Evolutionary conservation across 208 protist species (phyloP).

Genomic region (Dictyostelium gargantuum): DNA sequence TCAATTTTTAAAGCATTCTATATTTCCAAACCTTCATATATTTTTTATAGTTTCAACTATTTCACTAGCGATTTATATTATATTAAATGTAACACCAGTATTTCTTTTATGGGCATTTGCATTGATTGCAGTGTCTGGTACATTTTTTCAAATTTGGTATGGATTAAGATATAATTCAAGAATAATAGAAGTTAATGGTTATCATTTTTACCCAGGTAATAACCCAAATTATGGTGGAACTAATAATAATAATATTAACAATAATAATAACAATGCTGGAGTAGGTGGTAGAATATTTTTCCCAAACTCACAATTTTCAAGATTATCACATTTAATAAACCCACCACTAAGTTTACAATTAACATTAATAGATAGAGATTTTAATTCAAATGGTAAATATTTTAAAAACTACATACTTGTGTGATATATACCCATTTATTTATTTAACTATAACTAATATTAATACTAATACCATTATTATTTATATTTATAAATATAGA

Average conservation of each 20-base stretch:
- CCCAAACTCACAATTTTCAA: background rate
- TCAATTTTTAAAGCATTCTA: background rate
- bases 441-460: background rate
- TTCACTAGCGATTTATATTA: background rate
- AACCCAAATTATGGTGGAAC: background rate
- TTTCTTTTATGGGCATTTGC: background rate
- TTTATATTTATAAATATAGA: background rate
- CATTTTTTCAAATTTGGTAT: conserved; percentile 9
- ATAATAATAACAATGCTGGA: background rate
- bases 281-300: background rate
- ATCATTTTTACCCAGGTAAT: background rate
- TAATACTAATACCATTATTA: no score
- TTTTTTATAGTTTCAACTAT: background rate
- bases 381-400: conserved; percentile 56
- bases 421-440: no score
- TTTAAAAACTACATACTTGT: background rate
- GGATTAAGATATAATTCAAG: background rate
- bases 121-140: background rate
- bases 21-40: background rate
- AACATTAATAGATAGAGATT: conserved; percentile 63
- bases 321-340: conserved; percentile 39
- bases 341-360: conserved; percentile 54
- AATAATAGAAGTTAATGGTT: conserved; percentile 10
- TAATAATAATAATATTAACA: background rate
- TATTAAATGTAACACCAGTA: background rate